Base-by-base conservation (phyloP, 768 basidiomycete genomes). In the Boletus eberwhitei region DNA sequence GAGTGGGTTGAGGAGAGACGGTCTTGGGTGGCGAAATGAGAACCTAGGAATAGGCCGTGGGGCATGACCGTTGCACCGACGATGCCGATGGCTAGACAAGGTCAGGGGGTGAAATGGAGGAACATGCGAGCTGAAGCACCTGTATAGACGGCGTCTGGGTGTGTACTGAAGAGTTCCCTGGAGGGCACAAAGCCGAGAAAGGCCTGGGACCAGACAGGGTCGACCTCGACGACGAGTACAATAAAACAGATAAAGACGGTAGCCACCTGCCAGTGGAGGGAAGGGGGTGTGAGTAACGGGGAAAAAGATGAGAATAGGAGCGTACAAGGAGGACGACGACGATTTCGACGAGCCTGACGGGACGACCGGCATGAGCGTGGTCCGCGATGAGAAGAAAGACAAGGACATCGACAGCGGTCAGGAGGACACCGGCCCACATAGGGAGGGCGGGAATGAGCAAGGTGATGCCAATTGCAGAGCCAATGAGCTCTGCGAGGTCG, bases 401-500 rank as follows among this genome's bases (percentile, higher is more conserved):
- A 37, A 82, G 67, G 32, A 82, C 79, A 50, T 82, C 81, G 19
- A 64, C 55, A 0, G 76, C 75, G 14, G 81, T 82, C 34, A 82
- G 58, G 41, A 82, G 71, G 9, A 81, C 79, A 35, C 72, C 75
- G 1, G 68, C 76, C 73, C 75, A 82, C 11, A 81, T 64, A 6
- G 81, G 80, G 12, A 82, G 66, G 17, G 55, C 59, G 2, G 81
- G 81, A 50, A 81, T 75, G 39, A 82, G 68, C 62, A 86, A 65
- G 54, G 75, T 75, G 52, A 86, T 68, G 4, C 79, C 84, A 34
- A 85, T 84, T 12, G 84, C 84, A 19, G 76, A 79, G 1, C 84
- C 84, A 2, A 86, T 70, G 6, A 86, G 71, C 58, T 86, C 84
- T 13, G 83, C 82, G 22, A 84, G 66, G 65, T 83, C 83, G 16